Percentiles rank a stretch among this genome's conserved stretches.
These are phyloP conservation scores for Mycothermus thermophilus DNA, from an alignment of 495 filamentous ascomycete genomes.

Conservation along the genomic window DNA sequence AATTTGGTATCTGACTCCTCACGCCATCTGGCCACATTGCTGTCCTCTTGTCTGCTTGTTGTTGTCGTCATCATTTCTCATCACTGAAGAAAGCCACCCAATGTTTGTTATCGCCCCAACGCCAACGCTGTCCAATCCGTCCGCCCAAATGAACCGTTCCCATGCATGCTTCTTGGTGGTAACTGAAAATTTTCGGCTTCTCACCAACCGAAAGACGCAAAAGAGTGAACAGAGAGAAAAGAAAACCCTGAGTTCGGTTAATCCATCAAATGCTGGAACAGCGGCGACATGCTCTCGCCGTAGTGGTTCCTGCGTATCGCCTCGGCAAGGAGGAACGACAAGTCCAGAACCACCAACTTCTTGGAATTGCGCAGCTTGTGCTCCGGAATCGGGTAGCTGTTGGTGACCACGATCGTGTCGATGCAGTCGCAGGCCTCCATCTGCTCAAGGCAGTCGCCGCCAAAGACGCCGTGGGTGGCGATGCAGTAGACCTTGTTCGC, in stretches of 20 bases:
- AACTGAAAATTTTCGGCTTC: too few species aligned
- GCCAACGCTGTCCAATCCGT: constrained; percentile 19
- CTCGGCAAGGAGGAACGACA: constrained; percentile 76
- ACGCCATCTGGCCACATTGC: constrained; percentile 16
- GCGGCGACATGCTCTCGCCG: constrained; percentile 71
- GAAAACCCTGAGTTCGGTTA: constrained; percentile 20
- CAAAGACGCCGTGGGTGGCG: constrained; percentile 91
- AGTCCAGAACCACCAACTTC: constrained; percentile 80
- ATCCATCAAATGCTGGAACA: constrained; percentile 61
- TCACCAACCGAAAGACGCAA: background rate
- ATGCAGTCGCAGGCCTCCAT: constrained; percentile 87
- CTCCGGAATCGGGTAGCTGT: constrained; percentile 79
- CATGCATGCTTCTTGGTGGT: constrained; percentile 1
- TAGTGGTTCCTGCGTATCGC: constrained; percentile 93
- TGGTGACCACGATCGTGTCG: constrained; percentile 86
- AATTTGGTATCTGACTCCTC: constrained; percentile 24
- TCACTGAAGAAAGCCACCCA: constrained; percentile 9
- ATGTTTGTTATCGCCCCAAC: constrained; percentile 11
- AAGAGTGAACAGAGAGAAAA: constrained; percentile 5
- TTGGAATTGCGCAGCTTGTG: constrained; percentile 52
- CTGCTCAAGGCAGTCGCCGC: constrained; percentile 75
- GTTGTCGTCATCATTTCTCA: constrained; percentile 2
- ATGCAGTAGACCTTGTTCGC: constrained; percentile 95
- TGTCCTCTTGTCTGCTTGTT: too few species aligned
- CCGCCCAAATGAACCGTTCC: constrained; percentile 7